Evolutionary conservation across 1,139 yeast species (phyloP).

Genomic region (Sugiyamaella xylanicola): DNA sequence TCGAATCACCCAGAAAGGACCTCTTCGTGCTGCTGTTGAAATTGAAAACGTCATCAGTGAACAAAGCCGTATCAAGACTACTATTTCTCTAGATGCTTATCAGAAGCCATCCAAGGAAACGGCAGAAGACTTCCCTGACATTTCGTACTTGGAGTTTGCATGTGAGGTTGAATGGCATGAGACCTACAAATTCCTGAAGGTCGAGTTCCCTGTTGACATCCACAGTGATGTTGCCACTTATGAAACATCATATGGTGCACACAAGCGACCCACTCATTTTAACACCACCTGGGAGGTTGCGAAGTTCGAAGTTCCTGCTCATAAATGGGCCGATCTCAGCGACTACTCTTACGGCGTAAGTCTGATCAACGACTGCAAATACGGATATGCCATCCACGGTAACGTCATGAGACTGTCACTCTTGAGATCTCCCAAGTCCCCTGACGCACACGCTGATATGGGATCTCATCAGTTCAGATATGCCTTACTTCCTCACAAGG

Average conservation of each 20-base stretch:
- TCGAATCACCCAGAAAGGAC: constrained; percentile 54
- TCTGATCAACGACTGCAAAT: constrained; percentile 78
- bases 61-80: constrained; percentile 62
- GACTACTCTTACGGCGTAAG: constrained; percentile 89
- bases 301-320: constrained; percentile 93
- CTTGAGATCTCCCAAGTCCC: constrained; percentile 84
- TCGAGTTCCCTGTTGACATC: constrained; percentile 89
- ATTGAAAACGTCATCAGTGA: constrained; percentile 61
- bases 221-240: constrained; percentile 75
- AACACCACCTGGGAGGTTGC: constrained; percentile 97
- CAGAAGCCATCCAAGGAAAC: constrained; percentile 37
- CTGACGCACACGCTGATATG: constrained; percentile 93
- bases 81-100: constrained; percentile 69
- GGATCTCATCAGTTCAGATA: constrained; percentile 82
- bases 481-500: constrained; percentile 80
- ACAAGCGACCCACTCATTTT: constrained; percentile 89
- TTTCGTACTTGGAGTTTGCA: constrained; percentile 53
- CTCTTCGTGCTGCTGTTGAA: constrained; percentile 60
- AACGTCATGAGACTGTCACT: constrained; percentile 81
- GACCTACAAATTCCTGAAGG: constrained; percentile 83
- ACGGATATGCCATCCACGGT: constrained; percentile 91
- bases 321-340: constrained; percentile 88
- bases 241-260: constrained; percentile 92
- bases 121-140: constrained; percentile 36
- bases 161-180: constrained; percentile 86